Evolutionary conservation across 2,329 filamentous ascomycete genomes (phyloP).

Genomic region (Talaromyces sp.): DNA sequence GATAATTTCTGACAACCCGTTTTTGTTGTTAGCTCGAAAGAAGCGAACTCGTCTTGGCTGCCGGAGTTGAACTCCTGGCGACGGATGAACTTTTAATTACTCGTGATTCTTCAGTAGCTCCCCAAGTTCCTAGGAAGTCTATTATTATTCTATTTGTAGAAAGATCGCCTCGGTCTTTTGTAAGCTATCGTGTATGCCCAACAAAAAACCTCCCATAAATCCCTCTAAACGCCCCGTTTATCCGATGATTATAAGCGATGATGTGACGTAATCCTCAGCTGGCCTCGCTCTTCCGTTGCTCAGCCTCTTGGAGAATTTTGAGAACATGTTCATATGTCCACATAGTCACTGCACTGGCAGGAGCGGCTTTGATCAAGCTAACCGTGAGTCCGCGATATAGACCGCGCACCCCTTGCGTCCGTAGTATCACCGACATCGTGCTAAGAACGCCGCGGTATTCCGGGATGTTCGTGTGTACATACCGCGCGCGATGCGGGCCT

Average conservation of each 20-base stretch:
- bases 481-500: conserved; percentile 72
- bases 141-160: neutral
- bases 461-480: conserved; percentile 84
- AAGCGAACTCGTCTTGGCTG: neutral
- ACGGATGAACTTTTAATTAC: neutral
- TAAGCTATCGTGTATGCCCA: neutral
- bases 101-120: neutral
- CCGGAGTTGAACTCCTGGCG: neutral
- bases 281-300: neutral
- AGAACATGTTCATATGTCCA: conserved; percentile 87
- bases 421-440: conserved; percentile 64
- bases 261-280: neutral
- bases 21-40: conserved; percentile 14
- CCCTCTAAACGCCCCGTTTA: neutral
- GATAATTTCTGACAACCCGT: conserved; percentile 18
- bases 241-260: neutral
- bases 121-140: neutral
- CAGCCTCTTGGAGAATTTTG: conserved; percentile 48
- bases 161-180: neutral
- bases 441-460: conserved; percentile 66
- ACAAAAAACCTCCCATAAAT: neutral
- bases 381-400: conserved; percentile 85
- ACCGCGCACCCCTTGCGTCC: conserved; percentile 68
- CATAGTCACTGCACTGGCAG: conserved; percentile 86
- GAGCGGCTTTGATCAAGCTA: conserved; percentile 86